Evolutionary conservation across 2,329 filamentous ascomycete species (phyloP).

Genomic region (Emmonsiellopsis sp.): DNA sequence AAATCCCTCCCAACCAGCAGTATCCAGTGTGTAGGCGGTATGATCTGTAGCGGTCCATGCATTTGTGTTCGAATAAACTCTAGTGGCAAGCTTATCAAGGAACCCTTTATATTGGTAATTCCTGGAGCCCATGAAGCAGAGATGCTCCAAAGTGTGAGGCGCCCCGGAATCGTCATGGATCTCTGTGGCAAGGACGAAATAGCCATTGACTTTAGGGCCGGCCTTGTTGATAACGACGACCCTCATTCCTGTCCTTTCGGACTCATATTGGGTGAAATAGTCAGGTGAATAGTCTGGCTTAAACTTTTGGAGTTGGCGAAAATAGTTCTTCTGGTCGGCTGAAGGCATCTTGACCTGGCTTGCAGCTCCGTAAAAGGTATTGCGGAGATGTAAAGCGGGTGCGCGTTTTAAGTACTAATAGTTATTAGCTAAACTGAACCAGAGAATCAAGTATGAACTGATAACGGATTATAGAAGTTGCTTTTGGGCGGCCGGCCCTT

Average conservation of each 20-base stretch:
- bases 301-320: slow-evolving; percentile 79
- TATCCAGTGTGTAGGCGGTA: slow-evolving; percentile 90
- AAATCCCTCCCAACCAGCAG: slow-evolving; percentile 95
- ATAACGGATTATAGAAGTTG: no score
- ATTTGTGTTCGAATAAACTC: slow-evolving; percentile 89
- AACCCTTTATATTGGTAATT: slow-evolving; percentile 93
- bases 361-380: neutral
- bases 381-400: neutral
- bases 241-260: slow-evolving; percentile 86
- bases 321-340: slow-evolving; percentile 46
- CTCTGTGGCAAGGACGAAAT: slow-evolving; percentile 92
- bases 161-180: slow-evolving; percentile 96
- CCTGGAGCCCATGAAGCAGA: slow-evolving; percentile 84
- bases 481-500: no score
- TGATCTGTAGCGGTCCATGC: slow-evolving; percentile 96
- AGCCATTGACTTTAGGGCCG: slow-evolving; percentile 90
- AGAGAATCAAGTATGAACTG: no score
- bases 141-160: slow-evolving; percentile 74
- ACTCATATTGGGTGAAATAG: slow-evolving; percentile 90
- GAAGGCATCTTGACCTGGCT: slow-evolving; percentile 45
- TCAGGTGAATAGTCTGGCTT: slow-evolving; percentile 82
- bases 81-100: slow-evolving; percentile 84
- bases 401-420: neutral
- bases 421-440: neutral
- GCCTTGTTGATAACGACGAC: slow-evolving; percentile 85